phyloP scores from a whole-genome alignment of 495 filamentous ascomycete species.

The Trichocladium uniseriatum region DNA sequence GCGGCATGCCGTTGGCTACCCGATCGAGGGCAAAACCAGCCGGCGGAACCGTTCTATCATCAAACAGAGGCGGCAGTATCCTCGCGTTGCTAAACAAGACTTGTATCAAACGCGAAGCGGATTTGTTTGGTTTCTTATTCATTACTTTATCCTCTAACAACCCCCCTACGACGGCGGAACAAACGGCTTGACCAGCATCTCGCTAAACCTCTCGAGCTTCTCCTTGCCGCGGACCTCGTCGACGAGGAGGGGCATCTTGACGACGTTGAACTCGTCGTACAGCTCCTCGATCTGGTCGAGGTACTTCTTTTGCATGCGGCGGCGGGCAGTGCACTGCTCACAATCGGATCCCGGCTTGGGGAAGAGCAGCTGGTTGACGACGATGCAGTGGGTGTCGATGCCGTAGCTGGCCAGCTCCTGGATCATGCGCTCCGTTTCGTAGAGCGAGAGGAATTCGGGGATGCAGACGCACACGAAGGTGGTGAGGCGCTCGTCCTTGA shows the following conservation, averaged over 20 bases:
- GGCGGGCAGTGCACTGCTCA: conserved; percentile 88
- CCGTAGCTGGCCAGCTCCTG: conserved; percentile 88
- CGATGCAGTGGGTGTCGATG: conserved; percentile 95
- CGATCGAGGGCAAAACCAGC: no score
- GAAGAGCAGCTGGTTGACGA: conserved; percentile 96
- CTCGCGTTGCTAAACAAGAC: no score
- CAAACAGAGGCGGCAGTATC: no score
- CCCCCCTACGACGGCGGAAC: conserved; percentile 52
- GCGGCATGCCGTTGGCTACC: no score
- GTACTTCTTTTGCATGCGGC: conserved; percentile 99
- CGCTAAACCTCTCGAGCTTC: conserved; percentile 81
- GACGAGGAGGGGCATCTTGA: conserved; percentile 90
- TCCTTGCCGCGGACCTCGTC: conserved; percentile 96
- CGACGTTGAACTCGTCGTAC: conserved; percentile 98
- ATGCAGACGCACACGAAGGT: conserved; percentile 99
- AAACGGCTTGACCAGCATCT: conserved; percentile 85
- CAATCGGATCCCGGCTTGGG: conserved; percentile 78
- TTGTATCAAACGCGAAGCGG: no score
- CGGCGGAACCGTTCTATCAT: no score
- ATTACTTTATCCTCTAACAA: not conserved
- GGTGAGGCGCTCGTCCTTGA: conserved; percentile 92
- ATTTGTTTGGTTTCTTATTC: not conserved
- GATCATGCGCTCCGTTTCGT: conserved; percentile 99
- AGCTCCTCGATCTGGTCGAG: conserved; percentile 97
- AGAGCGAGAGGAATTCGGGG: conserved; percentile 91